These are phyloP conservation scores for Pseudogymnoascus sp. DNA, from an alignment of 2,329 filamentous ascomycete species.

Conservation along the genomic window DNA sequence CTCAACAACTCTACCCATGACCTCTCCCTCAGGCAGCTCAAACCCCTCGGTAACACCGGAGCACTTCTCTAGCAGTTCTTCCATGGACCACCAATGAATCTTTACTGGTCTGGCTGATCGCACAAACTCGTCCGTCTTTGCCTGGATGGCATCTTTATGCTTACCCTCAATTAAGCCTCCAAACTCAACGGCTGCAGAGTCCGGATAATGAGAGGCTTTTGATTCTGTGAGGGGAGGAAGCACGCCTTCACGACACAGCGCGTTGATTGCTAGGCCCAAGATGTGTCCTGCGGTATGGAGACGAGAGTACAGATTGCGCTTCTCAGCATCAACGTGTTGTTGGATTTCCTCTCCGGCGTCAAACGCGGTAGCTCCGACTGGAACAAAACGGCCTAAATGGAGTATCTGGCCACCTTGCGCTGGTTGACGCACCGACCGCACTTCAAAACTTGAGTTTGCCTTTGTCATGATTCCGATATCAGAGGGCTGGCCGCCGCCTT, in stretches of 20 bases:
- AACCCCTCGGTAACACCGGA: constrained; percentile 31
- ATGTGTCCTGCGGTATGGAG: constrained; percentile 70
- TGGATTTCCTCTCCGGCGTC: constrained; percentile 37
- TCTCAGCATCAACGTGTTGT: constrained; percentile 54
- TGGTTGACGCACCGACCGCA: constrained; percentile 51
- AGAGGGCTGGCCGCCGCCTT: constrained; percentile 67
- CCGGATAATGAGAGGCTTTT: constrained; percentile 67
- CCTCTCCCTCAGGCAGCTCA: constrained; percentile 38
- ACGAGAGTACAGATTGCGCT: constrained; percentile 56
- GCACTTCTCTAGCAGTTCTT: constrained; percentile 49
- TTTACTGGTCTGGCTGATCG: constrained; percentile 48
- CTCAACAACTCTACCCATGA: constrained; percentile 57
- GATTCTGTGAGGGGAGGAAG: constrained; percentile 53
- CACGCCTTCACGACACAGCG: constrained; percentile 42
- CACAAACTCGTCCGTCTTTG: constrained; percentile 52
- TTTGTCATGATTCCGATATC: constrained; percentile 53
- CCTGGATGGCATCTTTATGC: constrained; percentile 56
- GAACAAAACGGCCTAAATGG: constrained; percentile 56
- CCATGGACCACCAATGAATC: constrained; percentile 61
- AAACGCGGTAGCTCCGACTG: constrained; percentile 29
- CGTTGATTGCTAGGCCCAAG: constrained; percentile 59
- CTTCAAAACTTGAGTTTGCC: constrained; percentile 36
- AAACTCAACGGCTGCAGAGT: constrained; percentile 61
- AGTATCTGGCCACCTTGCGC: constrained; percentile 48
- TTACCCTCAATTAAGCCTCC: constrained; percentile 57